Base-by-base conservation (phyloP, 768 basidiomycete species). In the Floccularia luteovirens region DNA sequence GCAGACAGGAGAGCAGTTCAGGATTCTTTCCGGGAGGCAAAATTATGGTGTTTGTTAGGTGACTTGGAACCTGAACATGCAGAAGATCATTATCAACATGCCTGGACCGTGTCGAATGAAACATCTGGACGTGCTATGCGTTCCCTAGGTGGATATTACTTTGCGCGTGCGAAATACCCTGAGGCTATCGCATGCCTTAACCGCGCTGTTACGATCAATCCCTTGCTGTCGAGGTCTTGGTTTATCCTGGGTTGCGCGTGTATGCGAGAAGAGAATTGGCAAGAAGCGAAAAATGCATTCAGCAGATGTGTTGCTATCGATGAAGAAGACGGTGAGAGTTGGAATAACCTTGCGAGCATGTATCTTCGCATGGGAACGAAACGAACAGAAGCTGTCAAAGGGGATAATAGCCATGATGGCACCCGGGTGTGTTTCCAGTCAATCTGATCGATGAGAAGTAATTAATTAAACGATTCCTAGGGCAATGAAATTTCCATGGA, bases 271-370 rank as follows among this genome's bases (percentile, higher is more conserved):
- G 89, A 96, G 61, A 64, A 80, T 36, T 98, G 92, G 93, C 73
- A 72, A 12, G 82, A 78, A 10, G 94, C 88, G 2, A 77, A 79
- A 41, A 79, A 82, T 32, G 87, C 88, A 1, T 98, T 98, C 58
- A 66, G 66, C 36, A 72, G 93, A 11, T 91, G 90, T 50, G 92
- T 97, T 1, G 66, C 77, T 10, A 81, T 98, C 43, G 94, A 98
- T 44, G 90, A 93, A 43, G 96, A 98, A 48, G 93, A 99, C 53
- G 90, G 79, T 3, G 94, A 98, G 70, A 94, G 91, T 49, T 98
- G 96, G 96, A 94, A 85, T 51, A 99, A 99, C 58, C 67, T 99
- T 46, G 96, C 94, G 24, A 91, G 84, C 43, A 81, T 92, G 55
- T 96, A 97, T 61, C 75, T 99, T 45, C 82, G 90, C 33, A 72